Evolutionary conservation across 202 grass and related monocot species (phyloP).

Genomic region (Panicum virgatum): DNA sequence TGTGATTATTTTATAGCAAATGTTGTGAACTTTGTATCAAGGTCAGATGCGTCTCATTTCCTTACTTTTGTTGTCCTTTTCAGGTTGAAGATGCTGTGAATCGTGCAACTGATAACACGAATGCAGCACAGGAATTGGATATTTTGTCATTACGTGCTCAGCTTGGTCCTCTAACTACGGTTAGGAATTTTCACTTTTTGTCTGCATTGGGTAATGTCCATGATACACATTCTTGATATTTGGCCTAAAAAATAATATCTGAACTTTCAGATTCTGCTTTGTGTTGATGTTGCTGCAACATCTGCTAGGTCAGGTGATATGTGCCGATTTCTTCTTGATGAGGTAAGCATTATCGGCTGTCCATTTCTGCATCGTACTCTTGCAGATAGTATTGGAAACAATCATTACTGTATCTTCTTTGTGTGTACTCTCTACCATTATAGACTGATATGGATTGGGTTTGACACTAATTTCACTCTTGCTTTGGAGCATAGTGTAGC

Average conservation of each 20-base stretch:
- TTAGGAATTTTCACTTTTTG: slow-evolving; percentile 38
- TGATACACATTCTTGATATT: slow-evolving; percentile 24
- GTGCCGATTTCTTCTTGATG: slow-evolving; percentile 84
- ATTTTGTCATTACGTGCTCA: slow-evolving; percentile 70
- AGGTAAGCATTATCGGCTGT: slow-evolving; percentile 41
- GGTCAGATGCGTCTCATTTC: not conserved
- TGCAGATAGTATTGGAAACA: not conserved
- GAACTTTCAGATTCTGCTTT: slow-evolving; percentile 80
- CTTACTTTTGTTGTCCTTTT: slow-evolving; percentile 18
- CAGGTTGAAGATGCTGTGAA: slow-evolving; percentile 78
- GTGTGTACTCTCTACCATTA: not conserved
- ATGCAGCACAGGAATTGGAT: slow-evolving; percentile 69
- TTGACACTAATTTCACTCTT: slow-evolving; percentile 12
- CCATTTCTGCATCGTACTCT: slow-evolving; percentile 17
- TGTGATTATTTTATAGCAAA: slow-evolving; percentile 24
- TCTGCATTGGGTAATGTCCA: slow-evolving; percentile 33
- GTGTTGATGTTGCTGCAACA: slow-evolving; percentile 83
- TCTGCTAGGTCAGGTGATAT: slow-evolving; percentile 73
- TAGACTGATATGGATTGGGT: slow-evolving; percentile 17
- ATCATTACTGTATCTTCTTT: not conserved
- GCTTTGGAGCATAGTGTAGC: not conserved
- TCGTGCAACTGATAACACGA: slow-evolving; percentile 52
- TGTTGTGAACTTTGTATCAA: slow-evolving; percentile 16
- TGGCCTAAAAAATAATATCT: slow-evolving; percentile 36
- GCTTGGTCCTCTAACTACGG: slow-evolving; percentile 78